Base-by-base conservation (phyloP, 2,329 filamentous ascomycete species). In the Diaporthe sp. region DNA sequence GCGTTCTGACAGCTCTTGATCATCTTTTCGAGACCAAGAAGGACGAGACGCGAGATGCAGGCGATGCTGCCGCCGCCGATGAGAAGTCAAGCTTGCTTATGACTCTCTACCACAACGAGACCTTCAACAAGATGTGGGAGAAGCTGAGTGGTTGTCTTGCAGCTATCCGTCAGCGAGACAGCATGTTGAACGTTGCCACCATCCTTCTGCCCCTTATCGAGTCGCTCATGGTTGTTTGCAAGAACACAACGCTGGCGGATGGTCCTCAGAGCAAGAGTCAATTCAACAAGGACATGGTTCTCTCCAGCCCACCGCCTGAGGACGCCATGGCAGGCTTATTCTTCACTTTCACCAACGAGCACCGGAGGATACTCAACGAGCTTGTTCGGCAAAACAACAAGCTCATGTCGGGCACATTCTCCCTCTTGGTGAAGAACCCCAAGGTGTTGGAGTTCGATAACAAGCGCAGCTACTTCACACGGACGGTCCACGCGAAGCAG, bases 381-480 rank as follows among this genome's bases (percentile, higher is more conserved):
- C 93, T 99, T 78, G 97, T 99, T 73, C 94, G 97, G 78, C 95
- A 98, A 82, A 98, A 98, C 79, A 97, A 97, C 42, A 98, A 98
- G 84, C 91, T 99, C 78, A 99, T 99, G 97, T 98, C 96, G 76
- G 97, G 97, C 72, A 98, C 96, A 3, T 98, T 99, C 85, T 96
- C 96, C 15, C 89, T 99, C 22, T 87, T 99, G 65, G 97, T 98
- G 78, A 98, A 98, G 88, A 99, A 99, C 82, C 97, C 97, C 37
- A 99, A 98, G 89, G 97, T 99, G 4, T 88, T 99, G 17, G 97
- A 99, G 82, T 99, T 99, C 81, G 97, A 99, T 86, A 99, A 99
- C 87, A 99, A 99, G 88, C 95, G 97, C 81, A 98, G 98, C 86
- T 99, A 97, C 89, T 99, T 99, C 88, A 98, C 92, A 83, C 94